phyloP scores from a whole-genome alignment of 352 stramenopile genomes.

The Phytophthora multivora region DNA sequence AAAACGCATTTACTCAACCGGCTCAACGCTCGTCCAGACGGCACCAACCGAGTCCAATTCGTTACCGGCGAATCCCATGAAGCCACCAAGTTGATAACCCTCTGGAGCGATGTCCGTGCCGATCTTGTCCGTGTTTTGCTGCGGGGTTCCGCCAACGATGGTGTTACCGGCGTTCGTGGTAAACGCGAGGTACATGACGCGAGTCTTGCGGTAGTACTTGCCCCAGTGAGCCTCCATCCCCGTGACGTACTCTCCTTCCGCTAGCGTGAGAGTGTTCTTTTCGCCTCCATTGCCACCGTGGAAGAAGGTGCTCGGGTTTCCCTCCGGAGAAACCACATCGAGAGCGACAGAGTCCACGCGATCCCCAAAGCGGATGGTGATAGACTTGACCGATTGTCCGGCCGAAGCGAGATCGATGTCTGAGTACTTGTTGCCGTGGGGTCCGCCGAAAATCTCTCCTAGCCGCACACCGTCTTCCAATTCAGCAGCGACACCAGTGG shows the following conservation, averaged over 20 bases:
- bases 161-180: neutral
- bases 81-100: constrained; percentile 3
- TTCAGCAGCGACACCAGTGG: neutral
- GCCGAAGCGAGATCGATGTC: neutral
- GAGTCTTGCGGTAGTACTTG: neutral
- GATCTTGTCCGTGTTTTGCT: neutral
- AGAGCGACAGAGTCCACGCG: neutral
- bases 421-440: neutral
- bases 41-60: neutral
- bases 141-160: neutral
- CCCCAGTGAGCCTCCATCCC: neutral
- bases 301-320: neutral
- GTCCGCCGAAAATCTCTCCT: neutral
- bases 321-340: neutral
- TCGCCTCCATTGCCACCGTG: neutral
- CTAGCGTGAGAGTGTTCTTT: neutral
- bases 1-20: neutral
- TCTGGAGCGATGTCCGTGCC: neutral
- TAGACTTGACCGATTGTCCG: neutral
- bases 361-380: neutral
- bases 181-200: constrained; percentile 3
- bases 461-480: neutral
- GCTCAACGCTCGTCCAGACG: constrained; percentile 3
- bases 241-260: neutral
- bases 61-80: neutral